Evolutionary conservation across 1,139 yeast genomes (phyloP).

Genomic region (Suhomyces wounanorum): DNA sequence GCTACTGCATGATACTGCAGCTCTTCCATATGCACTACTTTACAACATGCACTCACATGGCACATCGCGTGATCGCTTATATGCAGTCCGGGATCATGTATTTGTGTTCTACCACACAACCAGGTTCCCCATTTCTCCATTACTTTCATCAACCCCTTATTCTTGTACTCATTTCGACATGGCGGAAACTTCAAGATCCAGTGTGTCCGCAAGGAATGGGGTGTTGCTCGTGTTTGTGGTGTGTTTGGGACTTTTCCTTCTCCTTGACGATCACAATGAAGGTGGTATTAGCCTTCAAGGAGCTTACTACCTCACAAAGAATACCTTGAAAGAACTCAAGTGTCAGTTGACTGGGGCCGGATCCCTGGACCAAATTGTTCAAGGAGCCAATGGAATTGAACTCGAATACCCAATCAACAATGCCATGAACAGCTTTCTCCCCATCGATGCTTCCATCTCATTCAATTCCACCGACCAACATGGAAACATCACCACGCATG

Average conservation of each 20-base stretch:
- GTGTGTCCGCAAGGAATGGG: conserved; percentile 17
- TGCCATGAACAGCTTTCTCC: conserved; percentile 45
- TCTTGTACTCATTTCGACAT: neutral
- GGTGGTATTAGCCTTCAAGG: conserved; percentile 26
- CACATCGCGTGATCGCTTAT: neutral
- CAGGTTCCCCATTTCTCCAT: neutral
- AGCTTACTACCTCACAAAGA: conserved; percentile 30
- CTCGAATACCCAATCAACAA: conserved; percentile 40
- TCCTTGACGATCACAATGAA: conserved; percentile 7
- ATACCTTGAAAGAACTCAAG: conserved; percentile 29
- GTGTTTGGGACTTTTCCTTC: conserved; percentile 13
- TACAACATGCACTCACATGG: neutral
- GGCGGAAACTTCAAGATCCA: conserved; percentile 1
- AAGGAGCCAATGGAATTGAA: conserved; percentile 17
- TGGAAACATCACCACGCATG: conserved; percentile 22
- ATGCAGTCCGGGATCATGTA: conserved; percentile 5
- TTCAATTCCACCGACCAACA: conserved; percentile 30
- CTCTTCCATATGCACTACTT: neutral
- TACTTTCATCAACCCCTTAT: neutral
- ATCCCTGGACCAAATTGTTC: neutral
- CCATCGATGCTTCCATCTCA: conserved; percentile 39
- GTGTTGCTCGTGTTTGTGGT: conserved; percentile 15
- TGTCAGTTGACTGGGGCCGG: conserved; percentile 17
- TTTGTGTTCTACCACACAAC: conserved; percentile 1
- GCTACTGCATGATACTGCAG: neutral